Base-by-base conservation (phyloP, 345 rosid genomes). In the Leavenworthia alabamica region DNA sequence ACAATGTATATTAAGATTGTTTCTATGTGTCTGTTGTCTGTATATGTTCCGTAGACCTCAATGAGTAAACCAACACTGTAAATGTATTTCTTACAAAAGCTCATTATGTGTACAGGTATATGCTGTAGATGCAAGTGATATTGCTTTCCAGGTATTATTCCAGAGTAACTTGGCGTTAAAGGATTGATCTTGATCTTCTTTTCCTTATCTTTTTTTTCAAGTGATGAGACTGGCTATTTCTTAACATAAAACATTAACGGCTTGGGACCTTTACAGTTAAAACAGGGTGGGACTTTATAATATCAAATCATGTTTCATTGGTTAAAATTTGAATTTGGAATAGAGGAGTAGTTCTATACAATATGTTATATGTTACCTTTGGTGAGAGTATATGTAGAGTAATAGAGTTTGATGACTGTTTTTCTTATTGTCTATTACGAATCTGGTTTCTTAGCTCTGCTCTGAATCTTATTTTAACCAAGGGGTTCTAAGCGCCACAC, bases 91-190 rank as follows among this genome's bases (percentile, higher is more conserved):
- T 66, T 66, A 65, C 43, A 37, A 19, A 60, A 26, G 7, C 56
- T 43, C 14, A 8, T 35, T 50, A 50, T 63, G 28, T 39, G 31
- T 68, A 42, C 87, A 93, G 99, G 99, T 93, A 27, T 93, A 93
- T 70, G 99, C 97, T 20, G 91, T 93, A 71, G 97, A 93, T 77
- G 99, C 99, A 33, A 93, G 99, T 80, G 91, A 81, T 65, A 93
- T 93, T 68, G 96, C 99, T 16, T 81, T 85, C 62, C 99, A 89
- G 97, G 99, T 93, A 79, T 37, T 67, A 19, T 44, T 71, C 36
- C 27, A 42, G 55, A 56, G 60, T 44, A 35, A 32, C 22, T 9
- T 61, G 19, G 33, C 26, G 32, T 32, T 22, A 23, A 3, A 62
- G 3, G 41, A 40, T 56, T 71, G 26, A 17, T 46, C 50, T 46